Evolutionary conservation across 164 flowering plant species (phyloP).

Genomic region (Umbilicus rupestris): DNA sequence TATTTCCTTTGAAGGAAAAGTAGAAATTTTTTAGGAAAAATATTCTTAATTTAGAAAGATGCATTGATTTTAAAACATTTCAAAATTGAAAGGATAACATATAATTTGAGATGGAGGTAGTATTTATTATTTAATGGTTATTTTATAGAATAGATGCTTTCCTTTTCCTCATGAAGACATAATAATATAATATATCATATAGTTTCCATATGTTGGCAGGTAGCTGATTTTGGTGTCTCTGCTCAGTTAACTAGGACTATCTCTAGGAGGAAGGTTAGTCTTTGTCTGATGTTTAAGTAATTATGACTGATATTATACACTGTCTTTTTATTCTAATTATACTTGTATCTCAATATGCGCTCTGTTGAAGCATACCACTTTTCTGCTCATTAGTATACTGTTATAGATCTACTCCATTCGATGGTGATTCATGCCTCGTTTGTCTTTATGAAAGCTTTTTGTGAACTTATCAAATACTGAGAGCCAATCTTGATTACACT

Average conservation of each 20-base stretch:
- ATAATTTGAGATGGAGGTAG: not conserved
- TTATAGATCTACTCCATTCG: not conserved
- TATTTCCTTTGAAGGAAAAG: not conserved
- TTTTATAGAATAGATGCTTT: slow-evolving; percentile 11
- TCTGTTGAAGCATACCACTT: not conserved
- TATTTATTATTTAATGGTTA: slow-evolving; percentile 2
- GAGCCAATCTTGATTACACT: not conserved
- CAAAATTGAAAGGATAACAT: not conserved
- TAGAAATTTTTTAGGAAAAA: not conserved
- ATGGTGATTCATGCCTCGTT: not conserved
- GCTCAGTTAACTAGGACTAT: slow-evolving; percentile 95
- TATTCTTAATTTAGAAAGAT: not conserved
- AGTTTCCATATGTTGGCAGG: slow-evolving; percentile 33
- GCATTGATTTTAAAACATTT: not conserved
- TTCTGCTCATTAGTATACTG: too few species aligned
- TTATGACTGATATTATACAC: not conserved
- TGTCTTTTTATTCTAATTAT: not conserved
- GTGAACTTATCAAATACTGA: not conserved
- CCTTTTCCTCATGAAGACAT: not conserved
- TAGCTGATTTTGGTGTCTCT: slow-evolving; percentile 98
- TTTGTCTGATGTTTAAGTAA: not conserved
- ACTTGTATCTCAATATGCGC: not conserved
- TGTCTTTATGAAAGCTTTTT: not conserved
- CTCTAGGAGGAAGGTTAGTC: slow-evolving; percentile 90
- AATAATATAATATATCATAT: not conserved